A percentile compares a stretch with the other conserved stretches of the same genome.
Conservation (phyloP, 2,329 filamentous ascomycete species). For the Sporothrix variecibatus region DNA sequence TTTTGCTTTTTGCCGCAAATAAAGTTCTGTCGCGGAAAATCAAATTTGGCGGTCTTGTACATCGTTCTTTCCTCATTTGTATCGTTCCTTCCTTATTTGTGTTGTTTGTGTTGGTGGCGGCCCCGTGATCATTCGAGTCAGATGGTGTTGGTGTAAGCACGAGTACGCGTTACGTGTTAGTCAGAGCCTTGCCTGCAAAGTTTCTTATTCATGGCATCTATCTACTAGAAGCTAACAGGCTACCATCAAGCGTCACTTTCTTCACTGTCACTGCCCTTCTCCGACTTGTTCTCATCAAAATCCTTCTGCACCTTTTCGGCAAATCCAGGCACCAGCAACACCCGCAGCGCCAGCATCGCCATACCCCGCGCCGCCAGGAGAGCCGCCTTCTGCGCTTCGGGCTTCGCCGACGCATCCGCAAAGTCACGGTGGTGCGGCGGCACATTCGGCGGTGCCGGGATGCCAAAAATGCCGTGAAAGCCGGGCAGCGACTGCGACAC, state of each 20-base stretch:
- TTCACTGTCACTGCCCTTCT: neutral
- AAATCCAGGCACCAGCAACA: neutral
- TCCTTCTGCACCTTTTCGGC: neutral
- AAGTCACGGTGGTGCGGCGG: conserved; percentile 46
- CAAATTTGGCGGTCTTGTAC: neutral
- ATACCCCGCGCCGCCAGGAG: conserved; percentile 40
- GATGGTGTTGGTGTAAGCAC: neutral
- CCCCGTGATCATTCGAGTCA: neutral
- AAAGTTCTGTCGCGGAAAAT: neutral
- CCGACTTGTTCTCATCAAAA: neutral
- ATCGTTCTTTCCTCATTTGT: no score
- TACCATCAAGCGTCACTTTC: neutral
- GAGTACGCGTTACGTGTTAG: neutral
- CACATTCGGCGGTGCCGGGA: conserved; percentile 39
- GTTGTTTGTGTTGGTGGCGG: neutral
- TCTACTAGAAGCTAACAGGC: no score
- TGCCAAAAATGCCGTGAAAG: conserved; percentile 47
- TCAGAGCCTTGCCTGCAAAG: neutral
- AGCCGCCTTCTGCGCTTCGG: conserved; percentile 38
- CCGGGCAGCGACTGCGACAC: conserved; percentile 48
- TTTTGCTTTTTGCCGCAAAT: neutral
- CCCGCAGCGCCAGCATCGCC: conserved; percentile 36
- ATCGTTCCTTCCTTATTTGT: conserved; percentile 1
- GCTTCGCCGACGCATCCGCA: conserved; percentile 41
- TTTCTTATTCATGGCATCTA: no score